These are phyloP conservation scores for Pittosporum tobira DNA, from an alignment of 129 eudicot genomes.

Conservation along the genomic window DNA sequence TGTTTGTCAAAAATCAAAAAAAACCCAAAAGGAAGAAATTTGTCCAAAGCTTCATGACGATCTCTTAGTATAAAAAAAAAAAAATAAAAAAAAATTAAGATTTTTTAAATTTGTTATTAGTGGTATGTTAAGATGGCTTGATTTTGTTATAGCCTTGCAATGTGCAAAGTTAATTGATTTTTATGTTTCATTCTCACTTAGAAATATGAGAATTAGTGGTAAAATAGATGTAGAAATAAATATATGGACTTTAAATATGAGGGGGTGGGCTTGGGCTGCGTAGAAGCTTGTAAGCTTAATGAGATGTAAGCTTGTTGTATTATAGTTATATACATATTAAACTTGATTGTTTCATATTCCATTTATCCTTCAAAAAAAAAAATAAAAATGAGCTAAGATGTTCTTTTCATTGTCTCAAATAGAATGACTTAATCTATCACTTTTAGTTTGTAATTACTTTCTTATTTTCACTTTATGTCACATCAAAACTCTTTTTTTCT, in stretches of 20 bases:
- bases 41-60: slow-evolving; percentile 29
- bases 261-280: slow-evolving; percentile 2
- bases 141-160: slow-evolving; percentile 18
- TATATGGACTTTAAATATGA: neutral
- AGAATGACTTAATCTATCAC: no score
- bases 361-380: no score
- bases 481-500: no score
- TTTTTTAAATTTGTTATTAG: slow-evolving; percentile 4
- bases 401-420: no score
- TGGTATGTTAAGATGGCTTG: slow-evolving; percentile 19
- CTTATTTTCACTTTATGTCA: no score
- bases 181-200: neutral
- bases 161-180: slow-evolving; percentile 3
- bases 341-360: no score
- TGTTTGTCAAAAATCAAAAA: slow-evolving; percentile 17
- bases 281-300: slow-evolving; percentile 9
- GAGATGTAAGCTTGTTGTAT: slow-evolving; percentile 15
- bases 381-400: no score
- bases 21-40: slow-evolving; percentile 21
- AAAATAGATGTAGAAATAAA: slow-evolving; percentile 11
- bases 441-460: no score
- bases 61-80: slow-evolving; percentile 28
- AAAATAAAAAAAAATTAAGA: neutral
- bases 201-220: slow-evolving; percentile 1
- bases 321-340: neutral